Evolutionary conservation across 2,329 filamentous ascomycete species (phyloP).

Genomic region (Aspergillus sp.): DNA sequence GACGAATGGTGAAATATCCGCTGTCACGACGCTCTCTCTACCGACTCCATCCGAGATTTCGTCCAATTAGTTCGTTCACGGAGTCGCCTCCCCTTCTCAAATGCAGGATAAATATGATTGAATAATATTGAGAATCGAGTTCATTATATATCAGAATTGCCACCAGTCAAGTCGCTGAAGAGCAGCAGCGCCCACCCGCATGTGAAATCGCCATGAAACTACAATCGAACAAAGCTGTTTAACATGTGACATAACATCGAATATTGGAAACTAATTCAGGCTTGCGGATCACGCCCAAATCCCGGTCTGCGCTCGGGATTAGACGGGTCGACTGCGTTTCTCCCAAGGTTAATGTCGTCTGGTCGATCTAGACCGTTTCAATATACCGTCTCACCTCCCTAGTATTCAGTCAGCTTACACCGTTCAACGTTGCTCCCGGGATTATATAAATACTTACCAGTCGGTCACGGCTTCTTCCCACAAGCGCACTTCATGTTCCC

Average conservation of each 20-base stretch:
- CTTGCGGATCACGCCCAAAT: not conserved
- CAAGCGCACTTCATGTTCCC: slow-evolving; percentile 83
- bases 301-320: slow-evolving; percentile 3
- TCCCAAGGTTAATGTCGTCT: not conserved
- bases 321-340: slow-evolving; percentile 2
- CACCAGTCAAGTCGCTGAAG: not conserved
- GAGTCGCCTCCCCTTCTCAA: not conserved
- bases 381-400: slow-evolving; percentile 79
- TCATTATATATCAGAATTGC: not conserved
- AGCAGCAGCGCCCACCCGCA: not conserved
- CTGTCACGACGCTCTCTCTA: not conserved
- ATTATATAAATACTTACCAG: slow-evolving; percentile 66
- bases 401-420: slow-evolving; percentile 18
- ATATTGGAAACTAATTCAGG: not conserved
- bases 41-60: slow-evolving; percentile 10
- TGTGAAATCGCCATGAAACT: slow-evolving; percentile 2
- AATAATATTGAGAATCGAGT: not conserved
- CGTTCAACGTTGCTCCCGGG: not conserved
- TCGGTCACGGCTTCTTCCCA: slow-evolving; percentile 98
- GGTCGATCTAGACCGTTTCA: slow-evolving; percentile 62
- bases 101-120: too few species aligned
- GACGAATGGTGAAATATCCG: slow-evolving; percentile 1
- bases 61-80: not conserved
- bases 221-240: not conserved
- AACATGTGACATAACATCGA: slow-evolving; percentile 9